These are phyloP conservation scores for Stagonosporopsis cucurbitacearum DNA, from an alignment of 2,329 filamentous ascomycete species.

Conservation along the genomic window DNA sequence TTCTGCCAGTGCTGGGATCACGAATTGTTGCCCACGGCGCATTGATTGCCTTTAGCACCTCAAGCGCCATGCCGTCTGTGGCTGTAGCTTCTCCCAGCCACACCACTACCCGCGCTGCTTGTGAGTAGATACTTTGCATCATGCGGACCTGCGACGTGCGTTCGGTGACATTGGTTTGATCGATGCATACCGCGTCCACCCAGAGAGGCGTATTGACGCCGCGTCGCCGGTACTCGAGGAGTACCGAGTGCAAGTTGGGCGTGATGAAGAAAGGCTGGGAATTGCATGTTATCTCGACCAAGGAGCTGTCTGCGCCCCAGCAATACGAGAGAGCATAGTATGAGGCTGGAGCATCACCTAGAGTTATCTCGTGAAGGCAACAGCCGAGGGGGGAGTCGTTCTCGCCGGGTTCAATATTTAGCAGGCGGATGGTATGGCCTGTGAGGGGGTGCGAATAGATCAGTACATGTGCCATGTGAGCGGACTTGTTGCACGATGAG, in stretches of 20 bases:
- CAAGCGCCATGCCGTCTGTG: not conserved
- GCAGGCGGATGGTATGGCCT: not conserved
- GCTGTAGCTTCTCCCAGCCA: conserved; percentile 9
- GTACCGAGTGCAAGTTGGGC: not conserved
- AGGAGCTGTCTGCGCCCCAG: not conserved
- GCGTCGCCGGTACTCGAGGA: not conserved
- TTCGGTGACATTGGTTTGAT: conserved; percentile 1
- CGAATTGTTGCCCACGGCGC: conserved; percentile 3
- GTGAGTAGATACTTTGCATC: conserved; percentile 8
- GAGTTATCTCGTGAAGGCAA: not conserved
- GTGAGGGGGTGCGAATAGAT: not conserved
- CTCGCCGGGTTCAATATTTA: not conserved
- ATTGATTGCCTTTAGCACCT: conserved; percentile 2
- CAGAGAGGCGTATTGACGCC: not conserved
- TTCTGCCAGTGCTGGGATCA: too few relatives aligned
- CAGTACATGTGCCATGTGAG: too few relatives aligned
- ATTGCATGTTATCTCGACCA: not conserved
- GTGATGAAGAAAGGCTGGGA: not conserved
- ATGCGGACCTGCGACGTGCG: conserved; percentile 12
- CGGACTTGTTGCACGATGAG: too few relatives aligned
- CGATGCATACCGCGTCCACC: conserved; percentile 10
- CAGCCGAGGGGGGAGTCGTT: not conserved
- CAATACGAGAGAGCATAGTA: conserved; percentile 1
- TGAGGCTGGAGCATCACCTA: not conserved
- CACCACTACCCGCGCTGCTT: conserved; percentile 1